phyloP scores from a whole-genome alignment of 768 basidiomycete species.

The Pleurotus ostreatus region DNA sequence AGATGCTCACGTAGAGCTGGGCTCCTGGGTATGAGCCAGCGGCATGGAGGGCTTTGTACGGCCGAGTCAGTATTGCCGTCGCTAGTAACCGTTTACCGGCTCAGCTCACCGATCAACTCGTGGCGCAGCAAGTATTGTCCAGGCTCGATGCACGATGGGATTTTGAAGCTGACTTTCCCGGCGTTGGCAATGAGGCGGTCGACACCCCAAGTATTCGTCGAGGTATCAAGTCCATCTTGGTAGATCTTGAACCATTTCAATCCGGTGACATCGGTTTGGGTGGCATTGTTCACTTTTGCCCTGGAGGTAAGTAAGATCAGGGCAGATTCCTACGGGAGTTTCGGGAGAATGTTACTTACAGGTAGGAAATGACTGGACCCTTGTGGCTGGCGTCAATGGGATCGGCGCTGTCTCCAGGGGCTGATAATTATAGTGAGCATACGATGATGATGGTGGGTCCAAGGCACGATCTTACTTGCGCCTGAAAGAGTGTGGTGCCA shows the following conservation, averaged over 20 bases:
- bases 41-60: slow-evolving; percentile 35
- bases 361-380: slow-evolving; percentile 30
- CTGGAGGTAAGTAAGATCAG: slow-evolving; percentile 19
- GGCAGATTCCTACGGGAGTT: no score
- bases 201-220: slow-evolving; percentile 37
- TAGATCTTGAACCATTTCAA: slow-evolving; percentile 54
- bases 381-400: slow-evolving; percentile 48
- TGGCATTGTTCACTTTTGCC: slow-evolving; percentile 41
- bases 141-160: slow-evolving; percentile 40
- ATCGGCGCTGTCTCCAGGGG: slow-evolving; percentile 37
- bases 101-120: slow-evolving; percentile 43
- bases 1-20: slow-evolving; percentile 46
- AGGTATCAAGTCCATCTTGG: slow-evolving; percentile 33
- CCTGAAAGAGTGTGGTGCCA: slow-evolving; percentile 47
- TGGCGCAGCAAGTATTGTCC: slow-evolving; percentile 47
- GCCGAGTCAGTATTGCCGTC: neutral
- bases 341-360: slow-evolving; percentile 16
- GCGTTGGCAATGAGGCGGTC: slow-evolving; percentile 43
- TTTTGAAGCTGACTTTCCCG: slow-evolving; percentile 43
- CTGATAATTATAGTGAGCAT: neutral
- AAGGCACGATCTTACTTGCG: slow-evolving; percentile 16
- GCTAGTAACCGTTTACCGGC: neutral
- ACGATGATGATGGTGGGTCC: neutral
- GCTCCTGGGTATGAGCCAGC: slow-evolving; percentile 48
- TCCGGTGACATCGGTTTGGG: slow-evolving; percentile 43